Evolutionary conservation across 2,329 filamentous ascomycete species (phyloP).

Genomic region (Aspergillus nomiae): DNA sequence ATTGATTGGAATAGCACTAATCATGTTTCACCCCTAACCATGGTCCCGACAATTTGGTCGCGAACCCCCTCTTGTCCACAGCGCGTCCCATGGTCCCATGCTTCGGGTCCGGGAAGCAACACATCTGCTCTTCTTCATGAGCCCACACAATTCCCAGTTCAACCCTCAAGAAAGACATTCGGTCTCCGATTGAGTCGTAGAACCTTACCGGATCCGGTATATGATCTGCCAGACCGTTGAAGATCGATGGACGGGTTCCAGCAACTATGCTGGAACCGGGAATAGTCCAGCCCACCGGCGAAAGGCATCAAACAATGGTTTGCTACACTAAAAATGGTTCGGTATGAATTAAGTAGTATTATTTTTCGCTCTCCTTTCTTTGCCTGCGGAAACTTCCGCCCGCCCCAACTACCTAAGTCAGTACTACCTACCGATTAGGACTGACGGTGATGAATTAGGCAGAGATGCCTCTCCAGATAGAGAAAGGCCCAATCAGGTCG

Average conservation of each 20-base stretch:
- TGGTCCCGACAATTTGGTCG: neutral
- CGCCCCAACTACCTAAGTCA: neutral
- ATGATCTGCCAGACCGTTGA: constrained; percentile 2
- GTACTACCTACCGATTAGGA: neutral
- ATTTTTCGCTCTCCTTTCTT: neutral
- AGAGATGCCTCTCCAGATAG: neutral
- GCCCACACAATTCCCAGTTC: neutral
- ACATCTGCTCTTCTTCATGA: neutral
- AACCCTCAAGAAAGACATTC: neutral
- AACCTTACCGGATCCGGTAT: neutral
- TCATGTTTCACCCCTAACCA: neutral
- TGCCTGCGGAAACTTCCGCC: neutral
- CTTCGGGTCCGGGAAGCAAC: neutral
- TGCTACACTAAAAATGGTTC: neutral
- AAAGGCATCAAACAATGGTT: constrained; percentile 4
- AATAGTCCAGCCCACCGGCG: neutral
- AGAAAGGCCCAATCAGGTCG: neutral
- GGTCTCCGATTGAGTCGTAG: constrained; percentile 1
- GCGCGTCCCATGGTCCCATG: neutral
- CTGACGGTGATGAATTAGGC: neutral
- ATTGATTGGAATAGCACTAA: neutral
- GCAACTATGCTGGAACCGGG: neutral
- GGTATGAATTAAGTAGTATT: neutral
- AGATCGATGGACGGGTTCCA: neutral
- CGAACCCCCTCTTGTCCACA: neutral